phyloP scores from a whole-genome alignment of 2,329 filamentous ascomycete species.

The Hypoxylon sp. region DNA sequence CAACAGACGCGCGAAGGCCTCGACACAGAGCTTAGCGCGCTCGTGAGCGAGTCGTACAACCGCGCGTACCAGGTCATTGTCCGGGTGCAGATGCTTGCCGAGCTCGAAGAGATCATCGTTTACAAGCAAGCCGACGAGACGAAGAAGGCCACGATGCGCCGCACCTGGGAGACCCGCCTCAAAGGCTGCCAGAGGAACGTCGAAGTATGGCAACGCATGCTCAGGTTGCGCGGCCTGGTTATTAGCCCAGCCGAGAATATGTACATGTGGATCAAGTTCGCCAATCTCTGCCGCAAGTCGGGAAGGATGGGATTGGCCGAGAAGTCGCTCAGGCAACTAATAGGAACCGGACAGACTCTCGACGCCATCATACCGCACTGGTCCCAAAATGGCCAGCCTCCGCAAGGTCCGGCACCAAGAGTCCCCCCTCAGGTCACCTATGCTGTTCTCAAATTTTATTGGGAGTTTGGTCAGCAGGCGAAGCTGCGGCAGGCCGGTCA shows the following conservation, averaged over 20 bases:
- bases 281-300: constrained; percentile 96
- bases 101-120: constrained; percentile 95
- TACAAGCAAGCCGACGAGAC: constrained; percentile 95
- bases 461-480: constrained; percentile 79
- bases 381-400: constrained; percentile 52
- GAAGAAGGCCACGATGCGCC: constrained; percentile 88
- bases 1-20: constrained; percentile 91
- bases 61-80: constrained; percentile 98
- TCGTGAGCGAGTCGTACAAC: constrained; percentile 98
- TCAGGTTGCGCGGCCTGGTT: constrained; percentile 91
- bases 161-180: constrained; percentile 94
- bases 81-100: constrained; percentile 97
- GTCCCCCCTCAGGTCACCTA: constrained; percentile 85
- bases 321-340: constrained; percentile 90
- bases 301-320: constrained; percentile 93
- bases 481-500: constrained; percentile 52
- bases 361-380: constrained; percentile 69
- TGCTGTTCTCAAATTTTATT: constrained; percentile 96
- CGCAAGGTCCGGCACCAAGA: constrained; percentile 51
- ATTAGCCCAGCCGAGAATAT: constrained; percentile 92
- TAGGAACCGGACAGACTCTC: constrained; percentile 72
- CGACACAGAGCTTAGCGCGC: constrained; percentile 92
- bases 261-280: constrained; percentile 99
- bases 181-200: constrained; percentile 96
- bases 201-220: constrained; percentile 98